Evolutionary conservation across 2,329 filamentous ascomycete genomes (phyloP), one percentile per base, ranked within the genome.

Genomic region (Trichophyton schoenleinii): DNA sequence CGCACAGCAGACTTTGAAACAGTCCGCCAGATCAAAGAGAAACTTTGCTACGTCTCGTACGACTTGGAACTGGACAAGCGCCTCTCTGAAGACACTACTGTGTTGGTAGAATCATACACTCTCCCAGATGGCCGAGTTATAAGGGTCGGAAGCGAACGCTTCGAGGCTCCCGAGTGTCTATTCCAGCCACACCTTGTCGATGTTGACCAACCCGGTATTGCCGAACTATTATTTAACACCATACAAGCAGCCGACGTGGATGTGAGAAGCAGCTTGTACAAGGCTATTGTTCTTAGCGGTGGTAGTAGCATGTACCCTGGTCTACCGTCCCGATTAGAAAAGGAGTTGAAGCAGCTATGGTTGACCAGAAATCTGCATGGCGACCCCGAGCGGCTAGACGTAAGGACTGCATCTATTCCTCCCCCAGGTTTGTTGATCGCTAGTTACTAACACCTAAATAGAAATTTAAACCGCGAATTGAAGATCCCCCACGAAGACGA

Each of bases 401-500:
- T 84, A 73, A 67, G 81, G 81, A 25, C 46, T 46, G 25, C 31
- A 36, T 13, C 25, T 48, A 20, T 34, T n/a, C 48, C 57, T 52
- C 18, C 15, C 34, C 48, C 44, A 25, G 28, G 28, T 6, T 34
- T 20, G 18, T 38, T 44, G 20, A 61, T 11, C 25, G 9, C 22
- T 31, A 18, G 28, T 58, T 44, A 64, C 60, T 4, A 31, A 22
- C 48, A 31, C 15, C n/a, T 34, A 59, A 64, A 57, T 68, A 85
- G 85, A 99, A 97, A 85, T 99, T 99, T 83, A 99, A 97, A 84
- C 92, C 99, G 67, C 85, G 94, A 75, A 97, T 99, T 80, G 94
- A 99, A 75, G 94, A 99, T 74, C 94, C 94, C 59, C 94, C 94
- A 38, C 84, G 94, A 77, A 84, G 94, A 78, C 83, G 92, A 76